Evolutionary conservation across 2,329 filamentous ascomycete genomes (phyloP), one percentile per base, ranked within the genome.

Genomic region (Pseudofabraea citricarpa): DNA sequence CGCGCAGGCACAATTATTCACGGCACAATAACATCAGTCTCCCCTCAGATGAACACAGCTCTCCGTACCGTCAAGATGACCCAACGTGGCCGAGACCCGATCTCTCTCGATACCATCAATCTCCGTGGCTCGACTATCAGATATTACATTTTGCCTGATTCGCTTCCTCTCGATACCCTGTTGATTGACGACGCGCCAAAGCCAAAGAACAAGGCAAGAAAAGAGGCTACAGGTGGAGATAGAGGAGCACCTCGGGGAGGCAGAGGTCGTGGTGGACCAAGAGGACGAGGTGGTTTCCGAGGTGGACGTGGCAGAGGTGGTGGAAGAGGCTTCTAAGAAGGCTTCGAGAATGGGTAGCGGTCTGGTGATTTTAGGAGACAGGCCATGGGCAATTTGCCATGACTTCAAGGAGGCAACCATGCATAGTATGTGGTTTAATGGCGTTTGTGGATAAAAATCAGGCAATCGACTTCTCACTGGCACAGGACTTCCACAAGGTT

Each of bases 151-250:
- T 84, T 98, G 9, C 93, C 93, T 44, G 93, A 98, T 71, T 93
- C 87, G 51, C 77, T 98, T 59, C 91, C 91, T 29, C 79, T 98
- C 53, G 93, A 98, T 68, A 96, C 91, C 31, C 78, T 98, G 41
- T 78, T 98, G 50, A 90, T 98, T 56, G 93, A 98, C 65, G 93
- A 98, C 69, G 83, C 89, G 59, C 90, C 91, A 40, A 98, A 98
- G 75, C 91, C 93, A 49, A 97, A 97, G 85, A 98, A 98, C 73
- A 98, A 98, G 82, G 91, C 93, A 20, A 81, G 91, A 63, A 98
- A 98, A 77, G 93, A 97, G 71, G 77, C 68, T 6, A 71, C 75
- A 23, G 78, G 80, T 46, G 72, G 83, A 37, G 77, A 79, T 35
- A 75, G 74, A 35, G 73, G 73, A 8, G 67, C 69, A 21, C 66